Conservation (phyloP, 169 alveolate genomes). For the Besnoitia besnoiti region DNA sequence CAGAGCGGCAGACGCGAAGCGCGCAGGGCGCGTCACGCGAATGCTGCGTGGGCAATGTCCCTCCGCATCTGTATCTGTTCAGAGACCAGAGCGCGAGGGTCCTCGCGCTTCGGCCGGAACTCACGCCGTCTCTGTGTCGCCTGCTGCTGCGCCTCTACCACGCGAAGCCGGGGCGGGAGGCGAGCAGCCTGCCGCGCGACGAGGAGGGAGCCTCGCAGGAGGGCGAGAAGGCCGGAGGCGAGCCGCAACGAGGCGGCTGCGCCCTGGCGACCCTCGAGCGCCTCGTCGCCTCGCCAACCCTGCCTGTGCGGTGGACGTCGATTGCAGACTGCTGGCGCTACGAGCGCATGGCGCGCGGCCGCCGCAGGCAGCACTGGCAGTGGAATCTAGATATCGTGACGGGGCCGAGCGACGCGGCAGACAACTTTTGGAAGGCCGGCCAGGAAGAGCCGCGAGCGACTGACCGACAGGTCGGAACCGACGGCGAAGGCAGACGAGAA, state of each 20-base stretch:
- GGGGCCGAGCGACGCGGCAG: neutral
- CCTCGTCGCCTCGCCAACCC: conserved; percentile 36
- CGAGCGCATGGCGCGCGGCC: conserved; percentile 72
- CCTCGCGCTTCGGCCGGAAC: conserved; percentile 73
- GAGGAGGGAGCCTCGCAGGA: too few species aligned
- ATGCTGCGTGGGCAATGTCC: too few species aligned
- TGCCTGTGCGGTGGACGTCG: conserved; percentile 69
- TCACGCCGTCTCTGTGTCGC: conserved; percentile 74
- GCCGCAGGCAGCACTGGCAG: conserved; percentile 80
- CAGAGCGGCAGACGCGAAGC: too few species aligned
- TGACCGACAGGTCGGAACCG: neutral
- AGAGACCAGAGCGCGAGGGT: conserved; percentile 46
- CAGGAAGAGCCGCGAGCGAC: too few species aligned
- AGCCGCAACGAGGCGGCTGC: neutral
- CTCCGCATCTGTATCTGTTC: conserved; percentile 65
- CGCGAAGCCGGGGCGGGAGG: conserved; percentile 7
- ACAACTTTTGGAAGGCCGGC: too few species aligned
- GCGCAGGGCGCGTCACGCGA: too few species aligned
- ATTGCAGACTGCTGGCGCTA: conserved; percentile 73
- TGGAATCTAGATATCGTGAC: conserved; percentile 80
- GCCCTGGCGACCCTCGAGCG: neutral
- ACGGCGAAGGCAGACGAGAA: neutral
- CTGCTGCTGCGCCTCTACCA: conserved; percentile 57
- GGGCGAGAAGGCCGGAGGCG: neutral
- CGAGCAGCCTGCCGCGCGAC: too few species aligned